Percentiles rank a stretch among this genome's conserved stretches.
Evolutionary conservation across 805 yeast genomes (phyloP).

Genomic region (Lipomyces lipofer): DNA sequence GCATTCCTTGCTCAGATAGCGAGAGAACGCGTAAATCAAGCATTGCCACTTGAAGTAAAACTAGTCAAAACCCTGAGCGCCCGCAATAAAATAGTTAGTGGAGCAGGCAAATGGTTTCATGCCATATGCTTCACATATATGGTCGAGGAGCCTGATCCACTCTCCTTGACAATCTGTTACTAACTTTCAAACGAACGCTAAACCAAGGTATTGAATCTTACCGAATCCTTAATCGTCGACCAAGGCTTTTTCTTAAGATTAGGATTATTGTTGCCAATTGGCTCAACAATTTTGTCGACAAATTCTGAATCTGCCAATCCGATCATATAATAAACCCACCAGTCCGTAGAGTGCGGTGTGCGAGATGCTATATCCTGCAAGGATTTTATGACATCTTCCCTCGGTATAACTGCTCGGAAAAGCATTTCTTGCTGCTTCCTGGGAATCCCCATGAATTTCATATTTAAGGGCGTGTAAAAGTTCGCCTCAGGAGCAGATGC

Average conservation of each 20-base stretch:
- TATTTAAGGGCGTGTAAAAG: conserved; percentile 58
- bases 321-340: conserved; percentile 79
- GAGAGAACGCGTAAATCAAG: no score
- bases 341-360: conserved; percentile 62
- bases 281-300: conserved; percentile 32
- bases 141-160: no score
- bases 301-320: conserved; percentile 38
- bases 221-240: conserved; percentile 21
- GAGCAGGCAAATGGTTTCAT: no score
- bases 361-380: conserved; percentile 62
- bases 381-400: conserved; percentile 54
- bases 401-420: conserved; percentile 60
- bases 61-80: no score
- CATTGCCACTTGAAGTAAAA: no score
- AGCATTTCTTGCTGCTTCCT: conserved; percentile 63
- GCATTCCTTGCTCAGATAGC: no score
- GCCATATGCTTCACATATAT: no score
- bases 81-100: no score
- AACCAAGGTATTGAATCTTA: conserved; percentile 2
- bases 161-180: no score
- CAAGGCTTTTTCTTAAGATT: conserved; percentile 22
- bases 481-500: neutral
- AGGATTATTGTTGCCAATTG: conserved; percentile 17
- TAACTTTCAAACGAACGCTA: no score
- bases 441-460: conserved; percentile 67